Evolutionary conservation across 352 stramenopile species (phyloP), one percentile per base, ranked within the genome.

Genomic region (Phytophthora palmivora): DNA sequence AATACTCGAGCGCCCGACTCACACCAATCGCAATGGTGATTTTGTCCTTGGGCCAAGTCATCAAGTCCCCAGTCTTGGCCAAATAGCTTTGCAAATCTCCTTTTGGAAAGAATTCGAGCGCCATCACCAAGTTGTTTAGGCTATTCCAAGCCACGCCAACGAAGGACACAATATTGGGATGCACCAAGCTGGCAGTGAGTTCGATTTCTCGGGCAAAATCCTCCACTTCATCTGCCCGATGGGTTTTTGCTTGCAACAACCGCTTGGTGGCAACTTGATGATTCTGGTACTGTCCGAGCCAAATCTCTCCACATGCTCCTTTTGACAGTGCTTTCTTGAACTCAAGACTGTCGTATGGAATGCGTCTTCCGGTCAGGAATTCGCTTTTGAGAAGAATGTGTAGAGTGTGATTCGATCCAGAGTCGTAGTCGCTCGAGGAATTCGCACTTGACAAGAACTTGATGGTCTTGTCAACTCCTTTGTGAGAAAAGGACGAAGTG

Each of bases 301-400:
- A 88, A 3, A 89, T 76, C 38, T 89, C 80, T 11, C 80, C 80
- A 26, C 67, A 82, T 7, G 78, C 76, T 6, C 77, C 80, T 7
- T 78, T 77, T 0, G 72, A 67, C 3, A 89, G 22, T 14, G 70
- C 30, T 14, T 45, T 50, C 24, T 77, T 39, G 22, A 86, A 78
- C 3, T 4, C 16, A 19, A 68, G 42, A 30, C 43, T 59, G 11
- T 78, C 65, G 39, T 63, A 66, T 8, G 65, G 50, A n/a, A 75
- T 7, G 0, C 67, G 62, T 43, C 69, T 74, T 2, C 55, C 50
- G 0, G 12, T 16, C 8, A 67, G 24, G 10, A 51, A 59, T 18
- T 58, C 53, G 30, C 62, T 66, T 6, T 24, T n/a, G 2, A 63
- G 62, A 15, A 65, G 56, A 2, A 60, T 68, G 39, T 61, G 45